phyloP scores from a whole-genome alignment of 2,329 filamentous ascomycete genomes.

The Diaporthe sp. region DNA sequence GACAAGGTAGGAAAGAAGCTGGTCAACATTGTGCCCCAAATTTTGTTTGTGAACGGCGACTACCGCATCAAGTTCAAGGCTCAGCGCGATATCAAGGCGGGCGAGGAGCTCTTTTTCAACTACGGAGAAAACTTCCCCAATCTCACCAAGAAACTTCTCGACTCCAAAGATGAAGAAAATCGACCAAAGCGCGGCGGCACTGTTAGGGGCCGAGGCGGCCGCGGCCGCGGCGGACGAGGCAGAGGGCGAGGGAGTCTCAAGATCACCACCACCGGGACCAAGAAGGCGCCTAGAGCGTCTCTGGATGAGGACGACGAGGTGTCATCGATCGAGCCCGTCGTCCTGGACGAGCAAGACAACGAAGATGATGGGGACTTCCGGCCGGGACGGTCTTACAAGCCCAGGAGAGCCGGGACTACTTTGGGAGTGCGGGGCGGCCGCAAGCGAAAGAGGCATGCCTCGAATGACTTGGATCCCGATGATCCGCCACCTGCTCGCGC shows the following conservation, averaged over 20 bases:
- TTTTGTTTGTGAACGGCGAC: conserved; percentile 80
- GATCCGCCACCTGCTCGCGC: conserved; percentile 31
- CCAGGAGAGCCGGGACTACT: conserved; percentile 28
- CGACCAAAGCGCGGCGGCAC: conserved; percentile 33
- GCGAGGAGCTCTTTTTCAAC: conserved; percentile 86
- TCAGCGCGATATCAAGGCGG: conserved; percentile 73
- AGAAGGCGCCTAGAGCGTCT: conserved; percentile 31
- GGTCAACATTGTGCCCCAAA: conserved; percentile 74
- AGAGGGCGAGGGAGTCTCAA: conserved; percentile 38
- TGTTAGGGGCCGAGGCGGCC: conserved; percentile 33
- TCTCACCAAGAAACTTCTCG: conserved; percentile 65
- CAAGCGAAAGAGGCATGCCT: conserved; percentile 38
- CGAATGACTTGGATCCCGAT: conserved; percentile 31
- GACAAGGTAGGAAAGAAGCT: conserved; percentile 57
- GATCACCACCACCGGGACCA: conserved; percentile 38
- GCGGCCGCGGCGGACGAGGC: conserved; percentile 38
- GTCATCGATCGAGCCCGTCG: not conserved
- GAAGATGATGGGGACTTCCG: conserved; percentile 41
- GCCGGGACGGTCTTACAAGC: conserved; percentile 30
- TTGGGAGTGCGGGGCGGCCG: conserved; percentile 35
- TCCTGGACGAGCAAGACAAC: conserved; percentile 44
- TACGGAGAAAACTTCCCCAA: conserved; percentile 80
- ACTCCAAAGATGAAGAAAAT: conserved; percentile 54
- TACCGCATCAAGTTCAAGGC: conserved; percentile 83
- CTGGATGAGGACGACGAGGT: conserved; percentile 36